A percentile compares a stretch with the other conserved stretches of the same genome.
Conservation (phyloP, 306 rosid genomes). For the Oemleria cerasiformis region DNA sequence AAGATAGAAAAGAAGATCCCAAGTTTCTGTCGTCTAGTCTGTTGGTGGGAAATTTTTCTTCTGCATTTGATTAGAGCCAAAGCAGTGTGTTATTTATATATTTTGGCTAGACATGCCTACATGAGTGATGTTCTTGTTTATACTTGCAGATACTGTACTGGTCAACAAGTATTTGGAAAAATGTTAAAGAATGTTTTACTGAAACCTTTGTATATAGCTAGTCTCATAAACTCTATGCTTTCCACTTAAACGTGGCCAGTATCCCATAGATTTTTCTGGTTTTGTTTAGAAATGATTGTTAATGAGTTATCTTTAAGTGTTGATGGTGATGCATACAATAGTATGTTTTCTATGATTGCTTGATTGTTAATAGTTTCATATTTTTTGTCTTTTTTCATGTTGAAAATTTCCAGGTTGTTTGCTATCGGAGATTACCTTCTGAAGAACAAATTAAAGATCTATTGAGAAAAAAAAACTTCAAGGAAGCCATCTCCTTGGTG, state of each 20-base stretch:
- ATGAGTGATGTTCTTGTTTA: too few species aligned
- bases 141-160: too few species aligned
- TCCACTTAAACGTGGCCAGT: background rate
- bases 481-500: conserved; percentile 79
- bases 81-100: background rate
- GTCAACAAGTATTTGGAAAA: background rate
- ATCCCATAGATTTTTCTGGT: background rate
- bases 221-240: conserved; percentile 1
- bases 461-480: conserved; percentile 78
- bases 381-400: conserved; percentile 9
- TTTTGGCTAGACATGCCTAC: background rate
- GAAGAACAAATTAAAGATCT: conserved; percentile 93
- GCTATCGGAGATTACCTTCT: conserved; percentile 72
- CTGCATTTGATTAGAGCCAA: background rate
- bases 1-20: background rate
- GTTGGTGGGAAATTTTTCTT: background rate
- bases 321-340: background rate
- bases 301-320: background rate
- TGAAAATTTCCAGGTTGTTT: conserved; percentile 59
- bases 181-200: background rate
- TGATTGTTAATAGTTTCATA: conserved; percentile 9
- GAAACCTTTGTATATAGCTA: background rate
- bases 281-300: background rate
- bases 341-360: conserved; percentile 6
- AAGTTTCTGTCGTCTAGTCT: background rate